Evolutionary conservation across 176 grass and related monocot genomes (phyloP).

Genomic region (Oryza officinalis): DNA sequence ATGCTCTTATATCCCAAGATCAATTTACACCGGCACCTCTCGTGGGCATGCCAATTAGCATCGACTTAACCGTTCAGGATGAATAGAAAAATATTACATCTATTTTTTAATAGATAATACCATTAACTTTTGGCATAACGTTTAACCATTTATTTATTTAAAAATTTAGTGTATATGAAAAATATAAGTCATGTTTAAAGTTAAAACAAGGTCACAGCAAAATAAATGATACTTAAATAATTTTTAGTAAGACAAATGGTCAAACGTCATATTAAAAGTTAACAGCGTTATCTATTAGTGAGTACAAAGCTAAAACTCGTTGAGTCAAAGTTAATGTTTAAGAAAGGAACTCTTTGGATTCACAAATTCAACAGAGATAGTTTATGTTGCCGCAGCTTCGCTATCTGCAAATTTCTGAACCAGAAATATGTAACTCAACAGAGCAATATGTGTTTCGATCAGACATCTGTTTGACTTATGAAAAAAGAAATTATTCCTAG

Average conservation of each 20-base stretch:
- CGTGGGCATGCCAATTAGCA: not conserved
- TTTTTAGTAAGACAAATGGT: too few species aligned
- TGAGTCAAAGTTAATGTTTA: not conserved
- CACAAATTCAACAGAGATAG: not conserved
- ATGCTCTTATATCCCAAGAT: not conserved
- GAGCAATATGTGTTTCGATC: not conserved
- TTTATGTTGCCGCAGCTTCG: not conserved
- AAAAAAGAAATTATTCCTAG: not conserved
- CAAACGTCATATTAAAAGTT: too few species aligned
- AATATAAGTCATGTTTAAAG: too few species aligned
- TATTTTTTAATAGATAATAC: too few species aligned
- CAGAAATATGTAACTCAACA: not conserved
- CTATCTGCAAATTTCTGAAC: not conserved
- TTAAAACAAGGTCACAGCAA: too few species aligned
- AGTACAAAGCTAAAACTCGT: not conserved
- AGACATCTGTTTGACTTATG: not conserved
- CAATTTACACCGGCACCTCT: not conserved
- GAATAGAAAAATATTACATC: not conserved
- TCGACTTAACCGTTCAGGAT: not conserved
- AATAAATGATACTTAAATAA: too few species aligned
- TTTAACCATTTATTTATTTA: too few species aligned
- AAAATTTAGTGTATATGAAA: too few species aligned
- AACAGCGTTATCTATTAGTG: too few species aligned
- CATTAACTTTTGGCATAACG: too few species aligned
- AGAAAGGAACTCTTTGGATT: not conserved